These are phyloP conservation scores for Trichoderma sp. DNA, from an alignment of 2,329 filamentous ascomycete species.

Conservation along the genomic window DNA sequence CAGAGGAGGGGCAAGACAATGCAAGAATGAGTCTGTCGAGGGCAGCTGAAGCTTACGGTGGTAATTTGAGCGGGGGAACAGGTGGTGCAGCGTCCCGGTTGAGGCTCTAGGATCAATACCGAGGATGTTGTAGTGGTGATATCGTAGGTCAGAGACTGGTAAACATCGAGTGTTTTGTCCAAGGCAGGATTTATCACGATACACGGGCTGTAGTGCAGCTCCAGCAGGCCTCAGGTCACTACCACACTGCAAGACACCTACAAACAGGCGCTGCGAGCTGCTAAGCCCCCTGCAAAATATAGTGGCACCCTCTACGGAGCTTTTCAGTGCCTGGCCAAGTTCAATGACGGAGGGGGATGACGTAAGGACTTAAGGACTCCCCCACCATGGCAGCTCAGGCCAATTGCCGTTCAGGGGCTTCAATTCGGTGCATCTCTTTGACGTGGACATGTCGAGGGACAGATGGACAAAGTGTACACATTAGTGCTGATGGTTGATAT, in stretches of 20 bases:
- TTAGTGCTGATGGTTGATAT: neutral
- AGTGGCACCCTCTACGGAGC: neutral
- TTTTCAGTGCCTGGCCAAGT: neutral
- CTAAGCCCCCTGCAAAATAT: neutral
- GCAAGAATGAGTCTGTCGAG: neutral
- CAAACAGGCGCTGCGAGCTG: neutral
- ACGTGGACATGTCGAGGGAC: neutral
- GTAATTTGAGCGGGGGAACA: neutral
- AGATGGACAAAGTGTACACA: neutral
- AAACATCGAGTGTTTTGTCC: neutral
- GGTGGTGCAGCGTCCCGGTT: neutral
- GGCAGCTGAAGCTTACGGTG: neutral
- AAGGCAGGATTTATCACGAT: conserved; percentile 4
- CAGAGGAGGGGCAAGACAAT: neutral
- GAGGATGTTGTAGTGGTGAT: neutral
- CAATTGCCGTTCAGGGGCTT: neutral
- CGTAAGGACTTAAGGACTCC: neutral
- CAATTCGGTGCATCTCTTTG: neutral
- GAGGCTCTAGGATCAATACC: neutral
- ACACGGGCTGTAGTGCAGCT: neutral
- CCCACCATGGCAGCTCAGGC: neutral
- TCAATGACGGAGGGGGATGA: conserved; percentile 7
- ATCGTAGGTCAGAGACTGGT: neutral
- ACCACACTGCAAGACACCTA: neutral
- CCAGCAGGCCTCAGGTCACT: neutral